These are phyloP conservation scores for Plasmodium inui DNA, from an alignment of 169 alveolate genomes.

Conservation along the genomic window DNA sequence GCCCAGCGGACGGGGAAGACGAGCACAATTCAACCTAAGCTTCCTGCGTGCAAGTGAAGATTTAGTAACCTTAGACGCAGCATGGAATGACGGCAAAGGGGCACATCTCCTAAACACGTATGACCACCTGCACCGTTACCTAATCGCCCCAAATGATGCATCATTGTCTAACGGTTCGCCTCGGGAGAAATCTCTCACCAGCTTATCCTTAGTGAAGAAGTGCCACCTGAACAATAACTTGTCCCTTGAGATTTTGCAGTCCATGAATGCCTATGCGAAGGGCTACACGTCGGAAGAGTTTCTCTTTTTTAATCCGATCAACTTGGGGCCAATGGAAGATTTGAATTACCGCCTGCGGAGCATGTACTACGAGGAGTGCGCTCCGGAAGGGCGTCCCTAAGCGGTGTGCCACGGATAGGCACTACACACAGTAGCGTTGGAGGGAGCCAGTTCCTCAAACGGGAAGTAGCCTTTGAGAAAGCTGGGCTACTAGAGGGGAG, in stretches of 20 bases:
- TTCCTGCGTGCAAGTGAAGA: slow-evolving; percentile 10
- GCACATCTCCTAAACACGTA: slow-evolving; percentile 2
- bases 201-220: slow-evolving; percentile 4
- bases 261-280: slow-evolving; percentile 30
- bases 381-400: neutral
- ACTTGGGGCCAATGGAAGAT: slow-evolving; percentile 9
- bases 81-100: slow-evolving; percentile 38
- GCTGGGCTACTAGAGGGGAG: neutral
- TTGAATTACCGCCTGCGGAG: slow-evolving; percentile 10
- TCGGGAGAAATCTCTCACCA: slow-evolving; percentile 6
- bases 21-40: neutral
- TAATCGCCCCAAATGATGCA: neutral
- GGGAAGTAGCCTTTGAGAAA: neutral
- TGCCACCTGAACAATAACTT: slow-evolving; percentile 25
- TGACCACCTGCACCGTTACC: neutral
- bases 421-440: neutral
- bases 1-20: neutral
- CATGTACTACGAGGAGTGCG: slow-evolving; percentile 14
- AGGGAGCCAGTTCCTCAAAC: neutral
- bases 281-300: slow-evolving; percentile 12
- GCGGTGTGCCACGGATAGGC: neutral
- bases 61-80: slow-evolving; percentile 3
- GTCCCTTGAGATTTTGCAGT: neutral
- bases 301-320: slow-evolving; percentile 28
- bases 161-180: neutral